phyloP scores from a whole-genome alignment of 495 filamentous ascomycete species.

The Trichocladium uniseriatum region DNA sequence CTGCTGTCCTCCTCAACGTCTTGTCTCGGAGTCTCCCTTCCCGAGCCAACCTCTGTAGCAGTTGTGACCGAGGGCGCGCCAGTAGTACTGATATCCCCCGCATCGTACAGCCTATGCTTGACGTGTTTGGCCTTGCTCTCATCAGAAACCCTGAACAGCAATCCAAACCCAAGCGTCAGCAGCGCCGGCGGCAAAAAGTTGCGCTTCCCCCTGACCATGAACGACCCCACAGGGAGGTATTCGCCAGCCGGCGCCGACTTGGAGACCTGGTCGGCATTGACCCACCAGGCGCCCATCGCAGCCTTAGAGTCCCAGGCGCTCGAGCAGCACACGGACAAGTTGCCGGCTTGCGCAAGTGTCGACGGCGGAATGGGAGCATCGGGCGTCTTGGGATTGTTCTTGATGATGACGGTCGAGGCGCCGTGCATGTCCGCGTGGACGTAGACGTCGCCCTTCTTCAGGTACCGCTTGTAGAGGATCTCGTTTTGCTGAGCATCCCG shows the following conservation, averaged over 20 bases:
- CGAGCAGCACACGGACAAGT: conserved; percentile 71
- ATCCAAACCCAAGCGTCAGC: conserved; percentile 73
- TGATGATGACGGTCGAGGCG: conserved; percentile 72
- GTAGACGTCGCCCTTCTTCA: conserved; percentile 84
- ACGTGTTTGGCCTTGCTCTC: conserved; percentile 74
- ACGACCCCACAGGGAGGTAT: conserved; percentile 62
- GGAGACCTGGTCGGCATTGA: conserved; percentile 73
- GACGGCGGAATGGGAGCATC: conserved; percentile 84
- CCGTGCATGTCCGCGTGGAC: conserved; percentile 85
- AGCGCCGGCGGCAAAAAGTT: conserved; percentile 86
- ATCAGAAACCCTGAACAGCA: conserved; percentile 83
- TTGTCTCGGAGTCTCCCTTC: conserved; percentile 22
- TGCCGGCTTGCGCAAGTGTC: conserved; percentile 83
- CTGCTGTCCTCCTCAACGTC: conserved; percentile 23
- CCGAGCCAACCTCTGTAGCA: conserved; percentile 13
- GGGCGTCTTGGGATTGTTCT: conserved; percentile 64
- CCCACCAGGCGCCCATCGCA: conserved; percentile 93
- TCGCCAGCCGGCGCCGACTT: conserved; percentile 75
- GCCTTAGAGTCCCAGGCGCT: conserved; percentile 93
- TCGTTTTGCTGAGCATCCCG: conserved; percentile 88
- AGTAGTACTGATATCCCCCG: conserved; percentile 7
- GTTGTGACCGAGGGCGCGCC: conserved; percentile 2
- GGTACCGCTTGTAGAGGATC: conserved; percentile 71
- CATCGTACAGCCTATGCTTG: conserved; percentile 56
- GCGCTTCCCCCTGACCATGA: conserved; percentile 74